Evolutionary conservation across 805 yeast genomes (phyloP), one percentile per base, ranked within the genome.

Genomic region (Alloascoidea hylecoeti): DNA sequence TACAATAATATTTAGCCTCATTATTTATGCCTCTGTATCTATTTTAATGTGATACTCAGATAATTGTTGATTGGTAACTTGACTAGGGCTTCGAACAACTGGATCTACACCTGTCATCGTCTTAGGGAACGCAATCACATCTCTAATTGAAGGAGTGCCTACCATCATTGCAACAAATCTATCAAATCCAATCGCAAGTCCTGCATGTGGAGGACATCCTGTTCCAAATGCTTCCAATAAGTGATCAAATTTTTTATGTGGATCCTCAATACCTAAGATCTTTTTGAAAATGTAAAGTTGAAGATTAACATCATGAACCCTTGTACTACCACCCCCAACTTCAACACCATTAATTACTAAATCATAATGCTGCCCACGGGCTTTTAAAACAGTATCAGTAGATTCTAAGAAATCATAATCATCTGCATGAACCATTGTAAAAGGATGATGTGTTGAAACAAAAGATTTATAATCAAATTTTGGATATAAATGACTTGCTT

Each of bases 141-240:
- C 96, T 46, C 96, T 63, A 23, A 92, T 88, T 44, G 84, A 82
- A 3, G 64, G 50, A 15, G 78, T 65, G 0, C 85, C 92, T n/a
- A 78, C 56, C 19, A 89, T 53, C 89, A 89, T 85, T 0, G 98
- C 92, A 49, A 94, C 77, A 64, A 92, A 62, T 44, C 99, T 64
- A 54, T 92, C 99, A 47, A 92, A 82, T 0, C 98, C 99, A 27
- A 92, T 64, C 0, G 98, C 99, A 30, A 92, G 64, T 0, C 99
- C 99, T 2, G 96, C 96, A 58, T 92, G 99, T 1, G 99, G 99
- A 1, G 99, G 99, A 50, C 97, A 85, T 1, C 98, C 98, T 60
- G 81, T 73, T 16, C 72, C 72, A 39, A 92, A 70, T 0, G 96
- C 96, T 33, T 66, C 62, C 19, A 92, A 62, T 33, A 92, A 63